Base-by-base conservation (phyloP, 1,284 basidiomycete species). In the Cutaneotrichosporon cutaneum region DNA sequence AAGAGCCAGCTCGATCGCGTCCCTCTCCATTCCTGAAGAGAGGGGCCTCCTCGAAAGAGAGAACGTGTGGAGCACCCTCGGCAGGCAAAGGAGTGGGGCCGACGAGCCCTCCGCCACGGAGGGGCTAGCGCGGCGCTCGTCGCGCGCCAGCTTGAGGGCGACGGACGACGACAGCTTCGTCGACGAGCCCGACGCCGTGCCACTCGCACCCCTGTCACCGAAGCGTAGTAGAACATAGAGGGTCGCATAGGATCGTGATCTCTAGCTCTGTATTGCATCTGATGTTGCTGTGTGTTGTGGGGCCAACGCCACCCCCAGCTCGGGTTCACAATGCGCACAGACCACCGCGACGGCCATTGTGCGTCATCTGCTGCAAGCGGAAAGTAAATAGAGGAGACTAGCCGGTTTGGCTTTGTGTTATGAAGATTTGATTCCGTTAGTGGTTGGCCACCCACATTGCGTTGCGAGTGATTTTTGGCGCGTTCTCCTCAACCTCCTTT, bases 1-100 rank as follows among this genome's bases (percentile, higher is more conserved):
- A 4, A 56, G 63, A 10, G 27, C 35, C 2, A 56, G 56, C 33
- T 61, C 56, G n/a, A 32, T 59, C 2, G 53, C 56, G 3, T 57
- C 56, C 9, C 35, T 58, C 18, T 13, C 42, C n/a, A 32, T 16
- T 1, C 13, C 59, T 2, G 63, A 58, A 21, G 56, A 64, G 1
- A 16, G 42, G 21, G 36, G 42, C 8, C 56, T 60, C 14, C 33
- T 52, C 1, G 54, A 52, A 5, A 35, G 42, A 14, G 44, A 55
- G 18, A 56, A 48, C 24, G 51, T 45, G 11, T 58, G 57, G 57
- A 33, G 36, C 22, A 21, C 58, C 11, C 18, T 59, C 32, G 24
- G 45, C 44, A 21, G 36, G 13, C 22, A 22, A 44, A 35, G 21
- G 45, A 52, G 51, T 22, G 32, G 18, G 21, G 11, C 33, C 22